Evolutionary conservation across 2,329 filamentous ascomycete genomes (phyloP).

Genomic region (Hymenotorrendiella dingleyae): DNA sequence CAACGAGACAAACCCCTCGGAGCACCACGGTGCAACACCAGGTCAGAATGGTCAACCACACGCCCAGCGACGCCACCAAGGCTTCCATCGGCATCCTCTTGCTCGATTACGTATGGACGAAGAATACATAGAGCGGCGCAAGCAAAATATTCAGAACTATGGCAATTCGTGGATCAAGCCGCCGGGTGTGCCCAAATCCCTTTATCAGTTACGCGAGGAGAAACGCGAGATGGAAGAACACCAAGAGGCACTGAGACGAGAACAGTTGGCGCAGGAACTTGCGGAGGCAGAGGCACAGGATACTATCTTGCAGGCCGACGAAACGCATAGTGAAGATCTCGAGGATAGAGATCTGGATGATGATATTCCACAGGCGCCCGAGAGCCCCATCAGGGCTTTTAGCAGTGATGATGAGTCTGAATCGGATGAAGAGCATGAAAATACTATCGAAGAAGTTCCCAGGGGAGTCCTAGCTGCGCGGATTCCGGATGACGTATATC

Average conservation of each 20-base stretch:
- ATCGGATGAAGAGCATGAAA: conserved; percentile 29
- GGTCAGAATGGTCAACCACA: conserved; percentile 22
- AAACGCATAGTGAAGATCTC: conserved; percentile 21
- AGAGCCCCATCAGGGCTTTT: conserved; percentile 28
- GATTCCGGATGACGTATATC: conserved; percentile 55
- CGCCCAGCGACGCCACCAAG: conserved; percentile 35
- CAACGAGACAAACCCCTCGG: conserved; percentile 30
- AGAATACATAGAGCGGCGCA: conserved; percentile 66
- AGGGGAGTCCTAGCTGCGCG: conserved; percentile 32
- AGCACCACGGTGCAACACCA: conserved; percentile 10
- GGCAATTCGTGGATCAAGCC: conserved; percentile 88
- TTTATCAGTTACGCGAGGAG: conserved; percentile 87
- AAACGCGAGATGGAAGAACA: conserved; percentile 83
- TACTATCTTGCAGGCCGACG: conserved; percentile 32
- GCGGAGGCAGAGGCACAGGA: conserved; percentile 56
- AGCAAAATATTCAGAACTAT: conserved; percentile 77
- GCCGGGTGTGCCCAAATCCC: conserved; percentile 80
- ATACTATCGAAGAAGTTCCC: conserved; percentile 30
- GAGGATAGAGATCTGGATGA: conserved; percentile 63
- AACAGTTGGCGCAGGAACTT: conserved; percentile 67
- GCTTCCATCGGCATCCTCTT: conserved; percentile 55
- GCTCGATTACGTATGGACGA: conserved; percentile 72
- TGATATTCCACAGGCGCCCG: conserved; percentile 61
- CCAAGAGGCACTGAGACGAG: conserved; percentile 64
- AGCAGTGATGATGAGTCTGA: conserved; percentile 35